A percentile compares a stretch with the other conserved stretches of the same genome.
Conservation (phyloP, 176 grass and related monocot species). For the Carex cristatella region DNA sequence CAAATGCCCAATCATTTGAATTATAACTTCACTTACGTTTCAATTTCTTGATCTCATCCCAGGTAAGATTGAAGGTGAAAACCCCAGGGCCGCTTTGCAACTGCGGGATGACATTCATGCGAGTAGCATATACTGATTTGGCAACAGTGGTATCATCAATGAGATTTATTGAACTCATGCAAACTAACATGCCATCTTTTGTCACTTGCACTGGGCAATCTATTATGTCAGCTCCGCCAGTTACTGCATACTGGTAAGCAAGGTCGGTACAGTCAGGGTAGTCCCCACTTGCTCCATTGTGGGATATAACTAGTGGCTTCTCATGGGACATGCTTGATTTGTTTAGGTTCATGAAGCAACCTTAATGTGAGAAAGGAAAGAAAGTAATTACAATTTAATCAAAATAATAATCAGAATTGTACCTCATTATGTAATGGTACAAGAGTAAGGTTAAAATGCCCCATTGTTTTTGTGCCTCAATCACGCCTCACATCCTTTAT, state of each 20-base stretch:
- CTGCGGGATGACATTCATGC: conserved; percentile 36
- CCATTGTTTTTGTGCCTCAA: no score
- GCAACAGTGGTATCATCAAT: conserved; percentile 62
- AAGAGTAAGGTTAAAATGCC: no score
- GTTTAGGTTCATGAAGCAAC: conserved; percentile 76
- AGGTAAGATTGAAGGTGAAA: conserved; percentile 93
- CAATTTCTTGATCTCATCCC: conserved; percentile 66
- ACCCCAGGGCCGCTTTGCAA: conserved; percentile 54
- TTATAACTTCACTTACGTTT: conserved; percentile 48
- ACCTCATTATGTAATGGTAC: background rate
- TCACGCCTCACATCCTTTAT: no score
- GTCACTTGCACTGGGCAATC: conserved; percentile 91
- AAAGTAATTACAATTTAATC: conserved; percentile 2
- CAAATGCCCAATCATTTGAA: background rate
- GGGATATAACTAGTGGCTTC: conserved; percentile 76
- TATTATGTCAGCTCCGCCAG: conserved; percentile 80
- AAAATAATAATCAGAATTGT: background rate
- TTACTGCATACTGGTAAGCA: conserved; percentile 72
- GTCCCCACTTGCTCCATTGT: conserved; percentile 93
- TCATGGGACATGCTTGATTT: conserved; percentile 61
- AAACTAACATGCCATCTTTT: conserved; percentile 61
- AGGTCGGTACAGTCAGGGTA: conserved; percentile 89
- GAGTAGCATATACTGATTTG: conserved; percentile 45
- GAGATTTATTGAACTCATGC: conserved; percentile 65
- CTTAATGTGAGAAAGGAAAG: conserved; percentile 46